Conservation (phyloP, 75 land plant species). For the Selaginella moellendorffii region DNA sequence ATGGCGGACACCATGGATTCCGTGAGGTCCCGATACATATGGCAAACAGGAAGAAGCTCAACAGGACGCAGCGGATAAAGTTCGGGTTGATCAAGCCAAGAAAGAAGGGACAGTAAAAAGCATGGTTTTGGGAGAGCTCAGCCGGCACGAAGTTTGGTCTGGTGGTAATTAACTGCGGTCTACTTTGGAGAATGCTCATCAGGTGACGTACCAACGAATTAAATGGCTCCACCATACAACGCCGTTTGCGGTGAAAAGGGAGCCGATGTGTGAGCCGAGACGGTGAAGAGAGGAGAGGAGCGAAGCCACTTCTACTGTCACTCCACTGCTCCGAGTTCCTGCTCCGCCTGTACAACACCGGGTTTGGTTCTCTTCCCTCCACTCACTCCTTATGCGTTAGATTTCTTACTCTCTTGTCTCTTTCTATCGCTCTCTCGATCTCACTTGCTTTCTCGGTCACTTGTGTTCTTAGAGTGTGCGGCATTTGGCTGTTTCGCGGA, state of each 20-base stretch:
- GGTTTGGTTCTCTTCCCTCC: too few species aligned
- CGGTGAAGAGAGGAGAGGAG: not conserved
- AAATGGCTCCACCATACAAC: too few species aligned
- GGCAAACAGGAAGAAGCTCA: not conserved
- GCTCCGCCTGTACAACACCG: too few species aligned
- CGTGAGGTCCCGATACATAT: not conserved
- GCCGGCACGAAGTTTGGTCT: not conserved
- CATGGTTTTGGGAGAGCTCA: not conserved
- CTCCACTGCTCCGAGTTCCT: too few species aligned
- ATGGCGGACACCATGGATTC: not conserved
- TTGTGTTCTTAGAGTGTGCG: too few species aligned
- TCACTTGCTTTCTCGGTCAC: too few species aligned
- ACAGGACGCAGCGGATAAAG: not conserved
- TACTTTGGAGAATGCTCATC: not conserved
- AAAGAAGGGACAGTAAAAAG: not conserved
- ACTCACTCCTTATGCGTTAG: too few species aligned
- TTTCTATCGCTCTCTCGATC: too few species aligned
- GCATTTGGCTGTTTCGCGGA: too few species aligned
- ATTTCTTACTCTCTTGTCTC: too few species aligned
- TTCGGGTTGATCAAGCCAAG: not conserved
- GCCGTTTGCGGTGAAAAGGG: not conserved
- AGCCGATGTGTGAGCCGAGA: not conserved
- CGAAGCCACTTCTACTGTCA: too few species aligned
- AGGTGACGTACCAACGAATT: not conserved
- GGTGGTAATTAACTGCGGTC: not conserved